Evolutionary conservation across 1,284 basidiomycete species (phyloP).

Genomic region (Tilletia horrida): DNA sequence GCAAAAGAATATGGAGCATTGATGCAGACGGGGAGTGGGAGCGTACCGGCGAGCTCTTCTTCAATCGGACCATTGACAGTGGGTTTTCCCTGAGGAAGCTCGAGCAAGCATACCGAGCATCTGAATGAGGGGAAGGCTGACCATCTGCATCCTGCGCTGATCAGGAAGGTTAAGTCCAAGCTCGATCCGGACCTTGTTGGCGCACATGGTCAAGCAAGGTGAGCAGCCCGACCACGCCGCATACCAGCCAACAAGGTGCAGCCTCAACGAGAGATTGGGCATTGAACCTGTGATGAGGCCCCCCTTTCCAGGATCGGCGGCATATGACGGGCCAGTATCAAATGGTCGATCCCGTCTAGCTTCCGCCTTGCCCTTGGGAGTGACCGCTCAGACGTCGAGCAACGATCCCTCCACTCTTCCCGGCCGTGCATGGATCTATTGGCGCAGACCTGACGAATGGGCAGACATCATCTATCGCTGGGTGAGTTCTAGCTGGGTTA

Average conservation of each 20-base stretch:
- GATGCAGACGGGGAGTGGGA: slow-evolving; percentile 52
- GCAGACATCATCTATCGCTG: slow-evolving; percentile 59
- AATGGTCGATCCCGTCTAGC: slow-evolving; percentile 20
- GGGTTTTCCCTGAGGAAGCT: neutral
- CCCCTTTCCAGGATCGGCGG: slow-evolving; percentile 13
- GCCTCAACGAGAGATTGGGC: no score
- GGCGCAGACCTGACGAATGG: slow-evolving; percentile 62
- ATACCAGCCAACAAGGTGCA: no score
- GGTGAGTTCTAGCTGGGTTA: slow-evolving; percentile 48
- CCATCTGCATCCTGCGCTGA: slow-evolving; percentile 20
- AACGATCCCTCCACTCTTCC: neutral
- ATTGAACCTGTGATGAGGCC: neutral
- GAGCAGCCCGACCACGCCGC: no score
- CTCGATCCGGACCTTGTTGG: slow-evolving; percentile 32
- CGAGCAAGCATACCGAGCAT: neutral
- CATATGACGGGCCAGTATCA: slow-evolving; percentile 30
- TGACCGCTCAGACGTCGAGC: neutral
- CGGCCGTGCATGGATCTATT: slow-evolving; percentile 57
- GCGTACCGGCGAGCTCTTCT: slow-evolving; percentile 24
- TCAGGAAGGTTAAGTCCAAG: slow-evolving; percentile 30
- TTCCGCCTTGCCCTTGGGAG: slow-evolving; percentile 1
- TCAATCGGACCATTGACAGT: slow-evolving; percentile 15
- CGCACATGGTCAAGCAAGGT: slow-evolving; percentile 39
- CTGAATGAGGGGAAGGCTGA: neutral
- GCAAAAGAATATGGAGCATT: slow-evolving; percentile 56